These are phyloP conservation scores for Coemansia interrupta DNA, from an alignment of 192 early-diverging fungal species.

Conservation along the genomic window DNA sequence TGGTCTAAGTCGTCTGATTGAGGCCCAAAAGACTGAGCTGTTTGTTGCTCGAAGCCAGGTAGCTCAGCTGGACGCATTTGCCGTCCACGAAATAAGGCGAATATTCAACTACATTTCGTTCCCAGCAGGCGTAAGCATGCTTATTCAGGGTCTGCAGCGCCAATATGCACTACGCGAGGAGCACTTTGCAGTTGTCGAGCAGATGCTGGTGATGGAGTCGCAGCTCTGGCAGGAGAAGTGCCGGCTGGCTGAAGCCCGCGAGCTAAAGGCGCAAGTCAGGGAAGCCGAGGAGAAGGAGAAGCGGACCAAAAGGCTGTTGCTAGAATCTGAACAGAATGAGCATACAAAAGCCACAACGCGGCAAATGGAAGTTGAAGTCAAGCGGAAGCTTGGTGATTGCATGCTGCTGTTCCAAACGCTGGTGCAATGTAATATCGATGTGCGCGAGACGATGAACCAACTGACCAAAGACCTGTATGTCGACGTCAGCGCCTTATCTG, in stretches of 20 bases:
- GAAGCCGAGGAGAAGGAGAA: not conserved
- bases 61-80: slow-evolving; percentile 14
- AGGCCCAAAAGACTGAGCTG: slow-evolving; percentile 7
- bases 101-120: not conserved
- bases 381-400: slow-evolving; percentile 3
- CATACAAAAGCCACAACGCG: too few species aligned
- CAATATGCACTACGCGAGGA: slow-evolving; percentile 19
- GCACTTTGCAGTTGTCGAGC: slow-evolving; percentile 12
- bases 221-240: slow-evolving; percentile 16
- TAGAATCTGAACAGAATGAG: not conserved
- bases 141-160: slow-evolving; percentile 8
- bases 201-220: not conserved
- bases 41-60: slow-evolving; percentile 10
- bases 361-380: not conserved
- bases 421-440: not conserved
- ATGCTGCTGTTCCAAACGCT: not conserved
- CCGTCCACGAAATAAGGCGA: not conserved
- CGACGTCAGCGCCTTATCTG: not conserved
- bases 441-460: not conserved
- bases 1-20: not conserved
- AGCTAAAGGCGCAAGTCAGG: too few species aligned
- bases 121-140: not conserved
- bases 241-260: not conserved
- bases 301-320: not conserved
- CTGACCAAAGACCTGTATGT: not conserved